phyloP scores from a whole-genome alignment of 1,284 basidiomycete genomes.

The Leccinum cinnamomeum region DNA sequence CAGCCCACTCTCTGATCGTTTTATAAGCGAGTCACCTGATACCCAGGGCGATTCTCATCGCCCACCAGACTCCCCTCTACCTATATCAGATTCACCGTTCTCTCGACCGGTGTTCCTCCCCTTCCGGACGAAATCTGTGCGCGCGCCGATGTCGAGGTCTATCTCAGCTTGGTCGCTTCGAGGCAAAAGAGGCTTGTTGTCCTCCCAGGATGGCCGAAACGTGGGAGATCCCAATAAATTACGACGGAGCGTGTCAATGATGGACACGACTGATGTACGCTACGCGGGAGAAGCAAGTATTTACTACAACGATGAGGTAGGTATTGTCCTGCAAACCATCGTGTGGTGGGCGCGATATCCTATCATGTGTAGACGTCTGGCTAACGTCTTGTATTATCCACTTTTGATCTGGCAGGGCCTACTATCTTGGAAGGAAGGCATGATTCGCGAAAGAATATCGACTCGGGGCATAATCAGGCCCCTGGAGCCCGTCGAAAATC shows the following conservation, averaged over 20 bases:
- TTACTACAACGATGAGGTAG: conserved; percentile 27
- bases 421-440: conserved; percentile 43
- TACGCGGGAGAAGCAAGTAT: conserved; percentile 62
- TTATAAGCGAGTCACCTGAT: not conserved
- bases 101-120: conserved; percentile 18
- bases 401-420: conserved; percentile 31
- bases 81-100: conserved; percentile 3
- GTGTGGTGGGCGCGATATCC: not conserved
- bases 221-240: conserved; percentile 51
- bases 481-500: conserved; percentile 69
- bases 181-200: conserved; percentile 4
- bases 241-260: conserved; percentile 26
- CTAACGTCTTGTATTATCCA: conserved; percentile 8
- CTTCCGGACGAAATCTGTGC: conserved; percentile 19
- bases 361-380: not conserved
- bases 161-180: conserved; percentile 17
- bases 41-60: not conserved
- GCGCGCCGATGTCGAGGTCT: conserved; percentile 15
- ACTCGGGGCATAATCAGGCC: conserved; percentile 75
- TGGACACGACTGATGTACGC: conserved; percentile 32
- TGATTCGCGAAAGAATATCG: conserved; percentile 88
- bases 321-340: conserved; percentile 6
- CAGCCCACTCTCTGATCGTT: conserved; percentile 11
- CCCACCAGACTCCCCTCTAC: not conserved
- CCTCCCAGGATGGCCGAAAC: conserved; percentile 35